Conservation (phyloP, 2,329 filamentous ascomycete species). For the Talaromyces sp. region DNA sequence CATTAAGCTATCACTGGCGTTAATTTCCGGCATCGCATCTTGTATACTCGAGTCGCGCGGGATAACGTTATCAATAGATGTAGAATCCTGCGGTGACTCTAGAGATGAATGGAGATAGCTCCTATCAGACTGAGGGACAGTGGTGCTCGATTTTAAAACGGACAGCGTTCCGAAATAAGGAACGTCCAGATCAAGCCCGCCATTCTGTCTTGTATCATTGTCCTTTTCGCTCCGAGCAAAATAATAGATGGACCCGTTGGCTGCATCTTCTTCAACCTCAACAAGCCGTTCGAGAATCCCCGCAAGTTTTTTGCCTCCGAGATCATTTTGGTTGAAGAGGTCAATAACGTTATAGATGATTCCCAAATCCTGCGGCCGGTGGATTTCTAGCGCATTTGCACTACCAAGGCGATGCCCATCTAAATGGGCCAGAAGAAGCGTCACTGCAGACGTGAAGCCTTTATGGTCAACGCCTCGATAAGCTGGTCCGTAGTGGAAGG, state of each 20-base stretch:
- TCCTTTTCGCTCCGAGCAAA: not conserved
- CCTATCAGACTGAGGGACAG: not conserved
- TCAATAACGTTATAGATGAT: not conserved
- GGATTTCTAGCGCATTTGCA: not conserved
- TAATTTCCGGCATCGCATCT: not conserved
- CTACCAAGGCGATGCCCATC: slow-evolving; percentile 10
- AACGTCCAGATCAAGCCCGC: not conserved
- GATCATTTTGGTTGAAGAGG: not conserved
- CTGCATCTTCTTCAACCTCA: slow-evolving; percentile 8
- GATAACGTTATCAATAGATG: not conserved
- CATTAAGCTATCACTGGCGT: not conserved
- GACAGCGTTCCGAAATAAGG: slow-evolving; percentile 6
- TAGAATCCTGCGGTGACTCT: not conserved
- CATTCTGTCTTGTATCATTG: not conserved
- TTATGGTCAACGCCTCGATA: slow-evolving; percentile 19
- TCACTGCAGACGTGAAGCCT: slow-evolving; percentile 11
- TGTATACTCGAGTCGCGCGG: not conserved
- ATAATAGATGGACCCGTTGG: slow-evolving; percentile 8
- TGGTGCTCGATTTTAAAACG: not conserved
- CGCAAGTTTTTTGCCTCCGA: not conserved
- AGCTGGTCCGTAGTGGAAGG: slow-evolving; percentile 14
- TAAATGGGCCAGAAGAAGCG: slow-evolving; percentile 18
- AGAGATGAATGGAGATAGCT: not conserved
- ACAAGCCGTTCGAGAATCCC: slow-evolving; percentile 7
- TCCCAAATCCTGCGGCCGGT: slow-evolving; percentile 5